Percentiles rank a stretch among this genome's conserved stretches.
Evolutionary conservation across 2,329 filamentous ascomycete genomes (phyloP).

Genomic region (Teratosphaeria viscida): DNA sequence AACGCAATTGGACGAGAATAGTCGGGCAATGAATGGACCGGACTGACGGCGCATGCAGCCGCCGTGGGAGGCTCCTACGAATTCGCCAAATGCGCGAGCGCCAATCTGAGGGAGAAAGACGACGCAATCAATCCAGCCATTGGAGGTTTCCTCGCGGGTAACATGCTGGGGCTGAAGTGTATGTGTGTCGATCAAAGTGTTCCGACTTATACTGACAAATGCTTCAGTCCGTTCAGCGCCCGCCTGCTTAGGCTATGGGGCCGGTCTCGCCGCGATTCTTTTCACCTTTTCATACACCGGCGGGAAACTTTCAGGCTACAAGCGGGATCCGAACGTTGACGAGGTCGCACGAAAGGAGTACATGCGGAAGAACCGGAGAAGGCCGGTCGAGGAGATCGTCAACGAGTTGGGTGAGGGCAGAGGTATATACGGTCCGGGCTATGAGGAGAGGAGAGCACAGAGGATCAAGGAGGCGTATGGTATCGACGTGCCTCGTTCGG

Average conservation of each 20-base stretch:
- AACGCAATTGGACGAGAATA: not conserved
- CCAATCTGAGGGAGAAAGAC: conserved; percentile 78
- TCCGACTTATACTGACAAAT: not conserved
- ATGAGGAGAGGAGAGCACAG: conserved; percentile 71
- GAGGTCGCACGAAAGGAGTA: conserved; percentile 69
- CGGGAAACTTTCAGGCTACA: conserved; percentile 47
- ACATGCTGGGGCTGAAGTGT: conserved; percentile 64
- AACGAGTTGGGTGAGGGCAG: conserved; percentile 75
- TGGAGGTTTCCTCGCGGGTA: conserved; percentile 67
- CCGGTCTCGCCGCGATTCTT: conserved; percentile 47
- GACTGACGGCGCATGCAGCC: conserved; percentile 40
- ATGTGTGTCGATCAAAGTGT: conserved; percentile 23
- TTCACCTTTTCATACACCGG: conserved; percentile 59
- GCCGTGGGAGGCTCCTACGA: conserved; percentile 64
- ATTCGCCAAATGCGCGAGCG: conserved; percentile 65
- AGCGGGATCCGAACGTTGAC: conserved; percentile 48
- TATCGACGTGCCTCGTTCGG: conserved; percentile 52
- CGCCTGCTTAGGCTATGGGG: conserved; percentile 58
- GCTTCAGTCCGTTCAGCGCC: conserved; percentile 49
- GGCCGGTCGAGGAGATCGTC: conserved; percentile 69
- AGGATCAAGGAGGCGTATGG: conserved; percentile 80
- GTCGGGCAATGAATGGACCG: not conserved
- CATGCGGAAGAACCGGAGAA: conserved; percentile 61
- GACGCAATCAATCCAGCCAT: conserved; percentile 65
- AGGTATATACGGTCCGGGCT: conserved; percentile 75